These are phyloP conservation scores for Neofusicoccum kwambonambiense DNA, from an alignment of 2,329 filamentous ascomycete species.

Conservation along the genomic window DNA sequence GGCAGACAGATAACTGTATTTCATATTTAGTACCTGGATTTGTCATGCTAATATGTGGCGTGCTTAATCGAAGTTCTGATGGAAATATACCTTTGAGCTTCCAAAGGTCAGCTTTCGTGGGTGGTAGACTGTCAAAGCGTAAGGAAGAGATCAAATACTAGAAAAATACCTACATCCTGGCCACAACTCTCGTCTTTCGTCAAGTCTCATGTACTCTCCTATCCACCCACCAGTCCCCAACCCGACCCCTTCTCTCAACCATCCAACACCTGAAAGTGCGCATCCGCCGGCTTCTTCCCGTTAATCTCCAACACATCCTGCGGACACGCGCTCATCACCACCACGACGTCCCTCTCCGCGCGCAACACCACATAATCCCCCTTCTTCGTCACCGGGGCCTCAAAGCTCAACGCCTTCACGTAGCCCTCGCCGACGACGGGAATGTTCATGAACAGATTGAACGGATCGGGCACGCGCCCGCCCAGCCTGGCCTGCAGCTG, in stretches of 20 bases:
- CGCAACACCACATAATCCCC: slow-evolving; percentile 33
- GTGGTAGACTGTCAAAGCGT: too few relatives aligned
- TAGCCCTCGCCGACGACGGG: not conserved
- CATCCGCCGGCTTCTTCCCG: not conserved
- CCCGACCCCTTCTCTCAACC: not conserved
- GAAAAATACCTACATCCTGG: too few relatives aligned
- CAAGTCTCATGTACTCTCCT: not conserved
- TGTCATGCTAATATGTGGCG: too few relatives aligned
- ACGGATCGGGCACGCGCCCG: not conserved
- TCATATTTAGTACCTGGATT: too few relatives aligned
- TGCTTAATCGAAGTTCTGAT: too few relatives aligned
- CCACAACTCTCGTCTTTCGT: too few relatives aligned
- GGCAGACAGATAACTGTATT: too few relatives aligned
- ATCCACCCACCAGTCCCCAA: not conserved
- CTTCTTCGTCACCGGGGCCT: slow-evolving; percentile 20
- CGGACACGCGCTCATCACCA: slow-evolving; percentile 39
- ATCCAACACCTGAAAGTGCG: slow-evolving; percentile 8
- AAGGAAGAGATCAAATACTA: too few relatives aligned
- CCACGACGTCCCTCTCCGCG: slow-evolving; percentile 36
- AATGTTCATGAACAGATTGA: slow-evolving; percentile 9
- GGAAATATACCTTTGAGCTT: too few relatives aligned
- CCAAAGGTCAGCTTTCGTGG: too few relatives aligned
- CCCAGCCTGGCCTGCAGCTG: slow-evolving; percentile 7
- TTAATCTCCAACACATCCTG: slow-evolving; percentile 29
- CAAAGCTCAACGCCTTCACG: not conserved